A percentile compares a stretch with the other conserved stretches of the same genome.
Conservation (phyloP, 2,329 filamentous ascomycete species). For the Sporothrix brunneoviolacea region DNA sequence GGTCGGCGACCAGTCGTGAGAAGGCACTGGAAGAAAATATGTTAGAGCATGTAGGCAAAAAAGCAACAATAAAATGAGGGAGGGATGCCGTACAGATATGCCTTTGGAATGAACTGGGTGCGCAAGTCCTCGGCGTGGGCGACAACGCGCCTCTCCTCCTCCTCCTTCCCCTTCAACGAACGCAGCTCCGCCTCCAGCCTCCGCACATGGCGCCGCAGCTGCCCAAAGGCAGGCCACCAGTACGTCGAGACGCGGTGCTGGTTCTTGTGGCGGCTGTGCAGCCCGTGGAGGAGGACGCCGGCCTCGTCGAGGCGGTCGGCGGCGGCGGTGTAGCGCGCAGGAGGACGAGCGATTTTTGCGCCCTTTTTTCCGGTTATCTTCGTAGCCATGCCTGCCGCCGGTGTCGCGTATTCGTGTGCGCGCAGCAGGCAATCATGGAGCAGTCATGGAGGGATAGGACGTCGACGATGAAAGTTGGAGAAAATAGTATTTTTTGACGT, state of each 20-base stretch:
- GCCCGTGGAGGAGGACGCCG: slow-evolving; percentile 57
- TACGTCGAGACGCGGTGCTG: slow-evolving; percentile 67
- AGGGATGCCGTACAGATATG: slow-evolving; percentile 43
- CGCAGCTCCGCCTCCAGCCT: slow-evolving; percentile 42
- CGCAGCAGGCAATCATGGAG: too few relatives aligned
- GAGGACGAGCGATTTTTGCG: too few relatives aligned
- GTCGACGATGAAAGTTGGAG: too few relatives aligned
- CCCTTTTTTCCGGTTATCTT: too few relatives aligned
- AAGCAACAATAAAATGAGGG: too few relatives aligned
- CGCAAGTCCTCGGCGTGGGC: slow-evolving; percentile 34
- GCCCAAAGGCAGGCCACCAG: slow-evolving; percentile 72
- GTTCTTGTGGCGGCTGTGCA: slow-evolving; percentile 82
- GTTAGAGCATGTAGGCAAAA: too few relatives aligned
- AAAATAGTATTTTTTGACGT: too few relatives aligned
- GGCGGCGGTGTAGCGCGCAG: slow-evolving; percentile 4
- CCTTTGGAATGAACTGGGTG: slow-evolving; percentile 33
- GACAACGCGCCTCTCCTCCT: neutral
- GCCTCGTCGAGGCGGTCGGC: slow-evolving; percentile 32
- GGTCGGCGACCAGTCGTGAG: slow-evolving; percentile 62
- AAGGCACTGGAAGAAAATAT: slow-evolving; percentile 48
- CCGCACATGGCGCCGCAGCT: slow-evolving; percentile 60
- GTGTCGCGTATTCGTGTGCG: too few relatives aligned
- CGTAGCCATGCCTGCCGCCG: too few relatives aligned
- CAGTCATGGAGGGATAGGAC: too few relatives aligned
- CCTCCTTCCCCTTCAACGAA: too few relatives aligned